Percentiles rank a stretch among this genome's conserved stretches.
Conservation (phyloP, 2,329 filamentous ascomycete genomes). For the Stenocarpella maydis region DNA sequence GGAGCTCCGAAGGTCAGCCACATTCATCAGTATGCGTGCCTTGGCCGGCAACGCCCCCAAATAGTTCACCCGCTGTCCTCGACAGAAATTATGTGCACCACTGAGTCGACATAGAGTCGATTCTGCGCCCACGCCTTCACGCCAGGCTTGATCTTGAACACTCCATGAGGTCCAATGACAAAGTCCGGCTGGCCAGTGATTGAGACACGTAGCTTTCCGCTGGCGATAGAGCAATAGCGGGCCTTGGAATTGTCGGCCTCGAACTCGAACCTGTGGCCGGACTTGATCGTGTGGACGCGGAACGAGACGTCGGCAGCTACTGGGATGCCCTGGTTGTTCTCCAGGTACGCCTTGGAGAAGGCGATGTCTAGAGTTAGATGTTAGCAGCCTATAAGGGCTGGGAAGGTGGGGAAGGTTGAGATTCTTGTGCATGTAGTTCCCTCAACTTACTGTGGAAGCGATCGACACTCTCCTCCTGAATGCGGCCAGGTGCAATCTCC, state of each 20-base stretch:
- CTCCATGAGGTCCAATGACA: slow-evolving; percentile 40
- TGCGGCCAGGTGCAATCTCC: slow-evolving; percentile 47
- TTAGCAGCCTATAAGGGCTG: not conserved
- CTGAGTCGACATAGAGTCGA: slow-evolving; percentile 39
- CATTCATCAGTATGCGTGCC: not conserved
- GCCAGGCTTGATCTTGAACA: slow-evolving; percentile 41
- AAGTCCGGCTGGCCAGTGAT: slow-evolving; percentile 40
- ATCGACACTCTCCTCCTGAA: slow-evolving; percentile 35
- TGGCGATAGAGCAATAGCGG: slow-evolving; percentile 42
- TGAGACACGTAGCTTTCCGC: slow-evolving; percentile 44
- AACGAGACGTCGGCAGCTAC: slow-evolving; percentile 42
- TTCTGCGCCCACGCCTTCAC: slow-evolving; percentile 39
- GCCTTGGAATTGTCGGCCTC: slow-evolving; percentile 35
- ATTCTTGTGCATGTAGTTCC: too few relatives aligned
- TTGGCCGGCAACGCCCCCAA: not conserved
- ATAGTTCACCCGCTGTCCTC: not conserved
- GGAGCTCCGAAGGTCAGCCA: not conserved
- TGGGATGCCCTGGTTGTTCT: slow-evolving; percentile 37
- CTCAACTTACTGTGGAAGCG: slow-evolving; percentile 38
- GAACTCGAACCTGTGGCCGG: slow-evolving; percentile 38
- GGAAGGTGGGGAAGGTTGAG: too few relatives aligned
- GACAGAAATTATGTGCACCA: slow-evolving; percentile 38
- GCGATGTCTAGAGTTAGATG: slow-evolving; percentile 40
- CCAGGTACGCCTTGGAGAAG: slow-evolving; percentile 46
- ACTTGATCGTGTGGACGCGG: slow-evolving; percentile 42